Conservation (phyloP, 2,329 filamentous ascomycete genomes). For the Fusarium brevicatenulatum region DNA sequence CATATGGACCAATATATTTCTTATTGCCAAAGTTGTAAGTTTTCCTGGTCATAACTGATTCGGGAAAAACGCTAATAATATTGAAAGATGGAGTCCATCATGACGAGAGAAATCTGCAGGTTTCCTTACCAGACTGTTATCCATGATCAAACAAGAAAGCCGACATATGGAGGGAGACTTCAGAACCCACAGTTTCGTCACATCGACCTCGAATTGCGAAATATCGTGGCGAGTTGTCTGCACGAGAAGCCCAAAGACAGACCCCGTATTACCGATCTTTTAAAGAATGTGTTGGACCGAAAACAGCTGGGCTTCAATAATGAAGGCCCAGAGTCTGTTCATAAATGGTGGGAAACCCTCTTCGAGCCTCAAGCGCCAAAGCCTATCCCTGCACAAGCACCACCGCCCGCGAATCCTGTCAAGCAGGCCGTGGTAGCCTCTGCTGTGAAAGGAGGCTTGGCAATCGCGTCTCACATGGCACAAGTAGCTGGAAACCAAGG, state of each 20-base stretch:
- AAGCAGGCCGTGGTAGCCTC: not conserved
- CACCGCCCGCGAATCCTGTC: not conserved
- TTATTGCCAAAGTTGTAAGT: slow-evolving; percentile 43
- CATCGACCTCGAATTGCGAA: slow-evolving; percentile 39
- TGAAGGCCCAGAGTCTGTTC: slow-evolving; percentile 12
- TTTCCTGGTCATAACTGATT: not conserved
- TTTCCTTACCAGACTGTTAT: slow-evolving; percentile 24
- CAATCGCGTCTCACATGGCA: not conserved
- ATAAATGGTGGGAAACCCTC: slow-evolving; percentile 35
- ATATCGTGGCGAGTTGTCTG: slow-evolving; percentile 41
- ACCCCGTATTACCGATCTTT: slow-evolving; percentile 38
- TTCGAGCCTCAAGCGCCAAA: not conserved
- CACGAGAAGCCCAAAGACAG: slow-evolving; percentile 42
- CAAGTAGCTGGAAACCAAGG: not conserved
- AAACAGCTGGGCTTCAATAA: slow-evolving; percentile 34
- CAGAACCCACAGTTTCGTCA: not conserved
- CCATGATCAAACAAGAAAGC: not conserved
- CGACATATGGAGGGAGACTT: slow-evolving; percentile 41
- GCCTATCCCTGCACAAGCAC: not conserved
- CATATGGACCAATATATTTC: slow-evolving; percentile 45
- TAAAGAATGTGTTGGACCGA: slow-evolving; percentile 31
- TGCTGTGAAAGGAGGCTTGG: not conserved
- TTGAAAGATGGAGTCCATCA: slow-evolving; percentile 44
- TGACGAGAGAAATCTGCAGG: slow-evolving; percentile 26
- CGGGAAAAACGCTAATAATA: slow-evolving; percentile 6